Evolutionary conservation across 129 eudicot genomes (phyloP), one percentile per base, ranked within the genome.

Genomic region (Solidago caesia): DNA sequence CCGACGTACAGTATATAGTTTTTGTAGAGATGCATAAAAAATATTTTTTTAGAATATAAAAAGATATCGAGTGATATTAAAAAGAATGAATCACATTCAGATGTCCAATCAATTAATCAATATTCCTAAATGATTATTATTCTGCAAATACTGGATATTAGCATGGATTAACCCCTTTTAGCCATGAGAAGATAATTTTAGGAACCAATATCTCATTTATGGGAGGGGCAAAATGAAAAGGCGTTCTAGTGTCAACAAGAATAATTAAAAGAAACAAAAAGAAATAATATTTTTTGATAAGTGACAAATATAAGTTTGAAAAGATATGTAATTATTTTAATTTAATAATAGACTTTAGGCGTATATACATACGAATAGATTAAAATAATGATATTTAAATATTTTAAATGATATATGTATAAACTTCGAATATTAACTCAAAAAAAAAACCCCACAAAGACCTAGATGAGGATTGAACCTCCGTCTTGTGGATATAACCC

Each of bases 41-140:
- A 21, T 21, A 21, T 21, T 21, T 21, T 49, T 39, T 29, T 7
- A 12, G 21, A 7, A 72, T 59, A 33, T 39, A 7, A 26, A 53
- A 75, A 67, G 66, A 67, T 75, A 67, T 56, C 7, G 67, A 55
- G 67, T 43, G 9, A 65, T 75, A 66, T 66, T 0, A 67, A 75
- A 67, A 66, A 27, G 67, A 75, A 75, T 66, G 73, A 66, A 75
- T 75, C 79, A 67, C 43, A 75, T 41, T 66, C 67, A 67, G 14
- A 67, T 66, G 80, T 75, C 73, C 66, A 75, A 76, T 76, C 74
- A 27, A 4, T 66, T 53, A 67, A 55, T 44, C 27, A 39, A 66
- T 75, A 76, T 66, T 76, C 80, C 74, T 42, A 76, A 76, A 67
- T 76, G 67, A 33, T 76, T 67, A 67, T 66, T 75, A 75, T 75